Evolutionary conservation across 352 stramenopile genomes (phyloP).

Genomic region (Phytophthora kernoviae): DNA sequence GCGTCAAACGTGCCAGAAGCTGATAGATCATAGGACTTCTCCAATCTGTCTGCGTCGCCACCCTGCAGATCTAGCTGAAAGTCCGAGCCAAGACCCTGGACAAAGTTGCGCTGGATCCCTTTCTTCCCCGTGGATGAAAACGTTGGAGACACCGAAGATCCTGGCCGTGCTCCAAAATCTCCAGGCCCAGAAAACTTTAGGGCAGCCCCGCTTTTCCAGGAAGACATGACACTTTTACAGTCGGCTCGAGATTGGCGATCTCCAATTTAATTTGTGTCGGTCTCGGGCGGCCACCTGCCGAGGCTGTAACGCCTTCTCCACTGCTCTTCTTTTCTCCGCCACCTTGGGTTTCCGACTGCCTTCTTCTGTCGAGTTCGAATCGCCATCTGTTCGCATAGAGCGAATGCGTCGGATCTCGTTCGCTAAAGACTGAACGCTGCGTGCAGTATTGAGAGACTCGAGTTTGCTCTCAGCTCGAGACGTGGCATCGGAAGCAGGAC

Average conservation of each 20-base stretch:
- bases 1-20: conserved; percentile 84
- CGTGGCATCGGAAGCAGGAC: conserved; percentile 15
- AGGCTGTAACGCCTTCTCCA: conserved; percentile 6
- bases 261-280: conserved; percentile 80
- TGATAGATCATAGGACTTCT: conserved; percentile 83
- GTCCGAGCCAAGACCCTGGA: conserved; percentile 62
- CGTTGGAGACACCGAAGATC: conserved; percentile 45
- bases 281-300: conserved; percentile 19
- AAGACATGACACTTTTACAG: conserved; percentile 17
- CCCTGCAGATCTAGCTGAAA: conserved; percentile 79
- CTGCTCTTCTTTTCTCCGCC: conserved; percentile 60
- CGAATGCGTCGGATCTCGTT: conserved; percentile 82
- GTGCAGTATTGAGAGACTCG: conserved; percentile 60
- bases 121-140: conserved; percentile 56
- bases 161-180: conserved; percentile 21
- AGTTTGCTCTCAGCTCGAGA: conserved; percentile 53
- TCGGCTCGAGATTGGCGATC: conserved; percentile 53
- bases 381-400: conserved; percentile 52
- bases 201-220: conserved; percentile 25
- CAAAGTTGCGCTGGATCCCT: conserved; percentile 76
- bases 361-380: conserved; percentile 30
- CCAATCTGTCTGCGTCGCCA: conserved; percentile 53
- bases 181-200: conserved; percentile 39
- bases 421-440: conserved; percentile 80
- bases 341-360: conserved; percentile 31